Evolutionary conservation across 331 rosid genomes (phyloP).

Genomic region (Phaseolus coccineus): DNA sequence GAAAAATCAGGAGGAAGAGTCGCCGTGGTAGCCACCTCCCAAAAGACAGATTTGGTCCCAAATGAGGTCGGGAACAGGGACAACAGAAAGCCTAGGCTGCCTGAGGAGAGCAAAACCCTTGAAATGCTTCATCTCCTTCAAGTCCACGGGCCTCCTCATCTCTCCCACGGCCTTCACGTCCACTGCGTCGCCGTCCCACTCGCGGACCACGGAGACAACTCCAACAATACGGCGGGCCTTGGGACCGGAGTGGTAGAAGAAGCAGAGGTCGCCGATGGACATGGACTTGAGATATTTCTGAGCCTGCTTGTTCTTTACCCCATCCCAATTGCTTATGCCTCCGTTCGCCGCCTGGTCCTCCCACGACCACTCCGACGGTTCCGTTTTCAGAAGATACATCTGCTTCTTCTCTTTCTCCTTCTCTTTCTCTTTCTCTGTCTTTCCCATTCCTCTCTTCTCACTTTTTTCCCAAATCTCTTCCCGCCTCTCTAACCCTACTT

Average conservation of each 20-base stretch:
- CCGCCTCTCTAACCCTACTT: too few relatives aligned
- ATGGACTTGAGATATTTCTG: slow-evolving; percentile 83
- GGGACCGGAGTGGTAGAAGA: slow-evolving; percentile 88
- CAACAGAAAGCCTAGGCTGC: slow-evolving; percentile 85
- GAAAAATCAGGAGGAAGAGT: not conserved
- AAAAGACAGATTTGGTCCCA: slow-evolving; percentile 69
- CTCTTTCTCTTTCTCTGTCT: slow-evolving; percentile 39
- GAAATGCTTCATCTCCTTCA: slow-evolving; percentile 78
- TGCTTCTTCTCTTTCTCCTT: slow-evolving; percentile 33
- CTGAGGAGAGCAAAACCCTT: slow-evolving; percentile 65
- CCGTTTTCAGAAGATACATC: slow-evolving; percentile 81
- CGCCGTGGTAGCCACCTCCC: slow-evolving; percentile 81
- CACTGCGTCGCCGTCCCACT: slow-evolving; percentile 60
- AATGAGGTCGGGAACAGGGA: slow-evolving; percentile 59
- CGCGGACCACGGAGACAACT: slow-evolving; percentile 67
- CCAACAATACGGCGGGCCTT: slow-evolving; percentile 84
- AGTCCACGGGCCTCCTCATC: slow-evolving; percentile 76
- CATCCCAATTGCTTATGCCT: slow-evolving; percentile 85
- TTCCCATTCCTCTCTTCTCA: not conserved
- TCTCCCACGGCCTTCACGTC: slow-evolving; percentile 83
- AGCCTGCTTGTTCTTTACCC: slow-evolving; percentile 91
- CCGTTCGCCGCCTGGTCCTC: slow-evolving; percentile 81
- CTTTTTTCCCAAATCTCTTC: too few relatives aligned
- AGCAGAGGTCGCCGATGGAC: slow-evolving; percentile 70
- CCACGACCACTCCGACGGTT: slow-evolving; percentile 92